Conservation (phyloP, 208 protist species). For the Phytomonas serpens region DNA sequence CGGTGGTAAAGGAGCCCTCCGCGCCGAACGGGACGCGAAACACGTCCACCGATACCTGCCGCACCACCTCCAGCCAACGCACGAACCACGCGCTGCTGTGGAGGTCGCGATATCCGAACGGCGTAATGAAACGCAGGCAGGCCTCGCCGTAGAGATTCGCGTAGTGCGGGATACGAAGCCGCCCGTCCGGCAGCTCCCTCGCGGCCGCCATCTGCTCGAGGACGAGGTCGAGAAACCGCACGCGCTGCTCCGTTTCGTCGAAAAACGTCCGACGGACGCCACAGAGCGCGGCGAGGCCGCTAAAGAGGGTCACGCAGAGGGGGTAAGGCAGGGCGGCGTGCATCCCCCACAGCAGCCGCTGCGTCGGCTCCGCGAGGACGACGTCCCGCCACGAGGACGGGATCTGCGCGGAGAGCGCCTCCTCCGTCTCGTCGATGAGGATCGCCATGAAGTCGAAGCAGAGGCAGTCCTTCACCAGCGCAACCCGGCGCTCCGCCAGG, state of each 20-base stretch:
- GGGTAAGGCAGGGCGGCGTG: conserved; percentile 64
- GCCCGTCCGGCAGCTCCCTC: conserved; percentile 34
- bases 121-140: conserved; percentile 42
- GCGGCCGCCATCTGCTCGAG: conserved; percentile 23
- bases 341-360: conserved; percentile 60
- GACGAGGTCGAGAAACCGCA: conserved; percentile 47
- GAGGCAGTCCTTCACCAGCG: conserved; percentile 51
- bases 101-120: conserved; percentile 74
- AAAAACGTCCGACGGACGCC: conserved; percentile 79
- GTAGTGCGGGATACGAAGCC: conserved; percentile 60
- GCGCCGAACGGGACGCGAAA: conserved; percentile 62
- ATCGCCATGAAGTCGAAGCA: conserved; percentile 83
- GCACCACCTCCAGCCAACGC: conserved; percentile 33
- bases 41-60: conserved; percentile 40
- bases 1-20: conserved; percentile 56
- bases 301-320: conserved; percentile 47
- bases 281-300: conserved; percentile 51
- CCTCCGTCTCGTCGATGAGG: conserved; percentile 77
- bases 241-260: conserved; percentile 48
- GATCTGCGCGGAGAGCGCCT: conserved; percentile 62
- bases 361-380: conserved; percentile 38
- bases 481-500: conserved; percentile 31
- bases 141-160: conserved; percentile 44
- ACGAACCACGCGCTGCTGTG: conserved; percentile 32
- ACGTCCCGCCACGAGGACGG: conserved; percentile 55